Conservation (phyloP, 164 flowering plant species). For the Nymphaea thermarum region DNA sequence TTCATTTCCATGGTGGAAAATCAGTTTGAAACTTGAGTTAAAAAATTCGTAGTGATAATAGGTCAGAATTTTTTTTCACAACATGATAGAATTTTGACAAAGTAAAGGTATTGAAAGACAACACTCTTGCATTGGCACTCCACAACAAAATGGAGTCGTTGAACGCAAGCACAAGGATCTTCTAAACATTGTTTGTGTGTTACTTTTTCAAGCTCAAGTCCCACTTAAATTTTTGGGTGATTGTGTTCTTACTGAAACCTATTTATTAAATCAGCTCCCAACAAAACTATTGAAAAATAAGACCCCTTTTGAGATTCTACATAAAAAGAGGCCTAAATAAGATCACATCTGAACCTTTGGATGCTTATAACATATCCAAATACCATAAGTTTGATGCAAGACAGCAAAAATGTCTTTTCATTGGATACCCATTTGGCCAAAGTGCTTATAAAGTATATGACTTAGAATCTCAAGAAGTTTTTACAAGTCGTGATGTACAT, state of each 20-base stretch:
- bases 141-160: no score
- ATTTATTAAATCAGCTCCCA: background rate
- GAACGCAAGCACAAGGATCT: no score
- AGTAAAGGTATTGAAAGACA: background rate
- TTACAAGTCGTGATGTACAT: no score
- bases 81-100: background rate
- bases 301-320: background rate
- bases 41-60: constrained; percentile 5
- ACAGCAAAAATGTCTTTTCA: no score
- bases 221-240: no score
- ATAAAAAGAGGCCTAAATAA: background rate
- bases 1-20: background rate
- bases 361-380: background rate
- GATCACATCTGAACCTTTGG: background rate
- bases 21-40: background rate
- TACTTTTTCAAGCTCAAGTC: no score
- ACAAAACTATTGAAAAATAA: background rate
- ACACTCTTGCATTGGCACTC: background rate
- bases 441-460: no score
- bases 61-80: constrained; percentile 2
- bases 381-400: background rate
- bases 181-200: no score
- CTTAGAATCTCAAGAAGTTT: no score
- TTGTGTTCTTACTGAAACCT: background rate
- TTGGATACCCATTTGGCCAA: no score